These are phyloP conservation scores for Limtongia smithiae DNA, from an alignment of 805 yeast species.

Conservation along the genomic window DNA sequence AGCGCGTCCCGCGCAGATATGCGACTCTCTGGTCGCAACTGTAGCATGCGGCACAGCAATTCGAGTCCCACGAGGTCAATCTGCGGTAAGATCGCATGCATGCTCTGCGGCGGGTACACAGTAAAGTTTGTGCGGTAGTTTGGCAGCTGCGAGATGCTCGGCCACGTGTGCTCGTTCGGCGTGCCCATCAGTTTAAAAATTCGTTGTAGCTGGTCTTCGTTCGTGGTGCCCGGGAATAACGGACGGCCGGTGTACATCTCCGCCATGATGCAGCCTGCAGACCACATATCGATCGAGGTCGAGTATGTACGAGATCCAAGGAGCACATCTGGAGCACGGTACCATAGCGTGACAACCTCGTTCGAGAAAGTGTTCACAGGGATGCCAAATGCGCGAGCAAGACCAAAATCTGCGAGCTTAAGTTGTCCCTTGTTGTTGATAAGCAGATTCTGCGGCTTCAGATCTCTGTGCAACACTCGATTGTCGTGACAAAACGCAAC, in stretches of 20 bases:
- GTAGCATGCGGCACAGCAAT: slow-evolving; percentile 54
- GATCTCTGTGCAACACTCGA: slow-evolving; percentile 71
- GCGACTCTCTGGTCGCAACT: slow-evolving; percentile 52
- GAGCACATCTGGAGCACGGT: slow-evolving; percentile 94
- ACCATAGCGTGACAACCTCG: slow-evolving; percentile 97
- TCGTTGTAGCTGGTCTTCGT: slow-evolving; percentile 89
- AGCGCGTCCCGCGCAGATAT: slow-evolving; percentile 52
- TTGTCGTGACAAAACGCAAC: slow-evolving; percentile 84
- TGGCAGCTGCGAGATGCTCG: slow-evolving; percentile 87
- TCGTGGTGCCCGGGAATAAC: slow-evolving; percentile 90
- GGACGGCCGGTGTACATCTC: slow-evolving; percentile 99
- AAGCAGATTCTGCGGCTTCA: slow-evolving; percentile 91
- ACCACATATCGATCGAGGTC: slow-evolving; percentile 97
- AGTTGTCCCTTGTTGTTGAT: slow-evolving; percentile 87
- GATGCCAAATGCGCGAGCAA: slow-evolving; percentile 96
- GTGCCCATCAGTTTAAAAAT: slow-evolving; percentile 95
- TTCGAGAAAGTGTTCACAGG: slow-evolving; percentile 96
- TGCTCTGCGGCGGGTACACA: slow-evolving; percentile 82
- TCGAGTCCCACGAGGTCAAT: slow-evolving; percentile 69
- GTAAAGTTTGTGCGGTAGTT: slow-evolving; percentile 83
- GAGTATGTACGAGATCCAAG: slow-evolving; percentile 93
- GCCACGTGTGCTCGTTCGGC: slow-evolving; percentile 95
- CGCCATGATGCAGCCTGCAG: slow-evolving; percentile 96
- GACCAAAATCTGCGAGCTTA: slow-evolving; percentile 93
- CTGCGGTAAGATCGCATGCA: slow-evolving; percentile 62